Conservation (phyloP, 371 early-diverging fungal genomes). For the Mucor indicus region DNA sequence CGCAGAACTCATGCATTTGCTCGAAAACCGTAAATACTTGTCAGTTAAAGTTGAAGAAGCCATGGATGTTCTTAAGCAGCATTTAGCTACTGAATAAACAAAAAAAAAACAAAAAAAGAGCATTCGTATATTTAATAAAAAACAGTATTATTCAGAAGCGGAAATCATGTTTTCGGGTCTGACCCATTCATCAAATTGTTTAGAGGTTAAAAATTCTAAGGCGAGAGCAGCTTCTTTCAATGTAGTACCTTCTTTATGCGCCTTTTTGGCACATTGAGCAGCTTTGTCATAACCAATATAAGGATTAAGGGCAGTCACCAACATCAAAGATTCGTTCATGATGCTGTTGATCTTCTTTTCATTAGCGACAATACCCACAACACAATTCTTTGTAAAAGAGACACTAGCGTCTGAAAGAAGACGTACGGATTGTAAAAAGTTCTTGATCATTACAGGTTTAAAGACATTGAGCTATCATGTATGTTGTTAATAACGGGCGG, state of each 20-base stretch:
- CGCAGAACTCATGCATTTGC: conserved; percentile 72
- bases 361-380: conserved; percentile 81
- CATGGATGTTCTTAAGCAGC: conserved; percentile 71
- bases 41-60: conserved; percentile 81
- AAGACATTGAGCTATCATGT: conserved; percentile 75
- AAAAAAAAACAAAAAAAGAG: not conserved
- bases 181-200: conserved; percentile 85
- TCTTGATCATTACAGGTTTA: conserved; percentile 89
- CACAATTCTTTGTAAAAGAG: conserved; percentile 85
- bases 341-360: conserved; percentile 68
- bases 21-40: conserved; percentile 64
- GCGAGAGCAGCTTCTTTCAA: conserved; percentile 79
- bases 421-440: conserved; percentile 78
- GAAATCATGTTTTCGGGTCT: conserved; percentile 80
- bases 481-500: not conserved
- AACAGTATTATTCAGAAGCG: conserved; percentile 10
- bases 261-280: conserved; percentile 83
- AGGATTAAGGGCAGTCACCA: conserved; percentile 88
- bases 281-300: conserved; percentile 84
- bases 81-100: conserved; percentile 58
- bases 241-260: conserved; percentile 81
- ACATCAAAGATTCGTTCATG: conserved; percentile 79
- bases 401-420: conserved; percentile 73
- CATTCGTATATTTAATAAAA: not conserved
- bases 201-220: conserved; percentile 71